Percentiles rank a stretch among this genome's conserved stretches.
phyloP scores from a whole-genome alignment of 2,329 filamentous ascomycete species.

The Lachnellula occidentalis region DNA sequence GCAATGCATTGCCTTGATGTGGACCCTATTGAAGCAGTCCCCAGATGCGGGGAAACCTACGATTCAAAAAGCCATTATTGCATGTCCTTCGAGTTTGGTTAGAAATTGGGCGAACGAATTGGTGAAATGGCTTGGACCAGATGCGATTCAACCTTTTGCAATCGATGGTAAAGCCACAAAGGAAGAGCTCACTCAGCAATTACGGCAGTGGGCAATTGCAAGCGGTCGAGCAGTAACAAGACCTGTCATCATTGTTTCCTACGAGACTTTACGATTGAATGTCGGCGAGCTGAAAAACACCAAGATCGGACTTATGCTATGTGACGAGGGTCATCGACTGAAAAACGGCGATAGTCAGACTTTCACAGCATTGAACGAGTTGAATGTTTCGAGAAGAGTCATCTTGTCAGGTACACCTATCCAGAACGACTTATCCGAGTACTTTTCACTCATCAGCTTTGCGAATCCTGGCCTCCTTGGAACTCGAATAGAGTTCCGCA shows the following conservation, averaged over 20 bases:
- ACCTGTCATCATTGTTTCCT: slow-evolving; percentile 95
- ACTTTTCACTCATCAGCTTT: slow-evolving; percentile 93
- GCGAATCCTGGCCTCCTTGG: slow-evolving; percentile 91
- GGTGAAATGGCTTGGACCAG: slow-evolving; percentile 90
- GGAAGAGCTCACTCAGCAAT: slow-evolving; percentile 81
- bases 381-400: slow-evolving; percentile 86
- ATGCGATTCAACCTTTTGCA: slow-evolving; percentile 87
- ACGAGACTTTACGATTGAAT: slow-evolving; percentile 89
- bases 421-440: slow-evolving; percentile 97
- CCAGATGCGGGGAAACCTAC: slow-evolving; percentile 90
- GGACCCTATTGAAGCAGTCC: slow-evolving; percentile 94
- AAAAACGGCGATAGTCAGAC: slow-evolving; percentile 98
- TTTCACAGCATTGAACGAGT: slow-evolving; percentile 80
- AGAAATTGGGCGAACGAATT: slow-evolving; percentile 98
- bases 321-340: slow-evolving; percentile 91
- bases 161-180: slow-evolving; percentile 96
- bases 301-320: slow-evolving; percentile 86
- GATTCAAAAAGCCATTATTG: slow-evolving; percentile 95
- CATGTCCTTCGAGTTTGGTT: slow-evolving; percentile 92
- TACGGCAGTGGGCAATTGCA: slow-evolving; percentile 91
- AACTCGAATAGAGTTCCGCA: slow-evolving; percentile 84
- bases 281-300: slow-evolving; percentile 85
- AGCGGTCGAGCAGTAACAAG: slow-evolving; percentile 84
- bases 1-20: slow-evolving; percentile 94
- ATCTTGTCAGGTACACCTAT: slow-evolving; percentile 97